phyloP scores from a whole-genome alignment of 257 asterid genomes.

The Solanum pennellii region DNA sequence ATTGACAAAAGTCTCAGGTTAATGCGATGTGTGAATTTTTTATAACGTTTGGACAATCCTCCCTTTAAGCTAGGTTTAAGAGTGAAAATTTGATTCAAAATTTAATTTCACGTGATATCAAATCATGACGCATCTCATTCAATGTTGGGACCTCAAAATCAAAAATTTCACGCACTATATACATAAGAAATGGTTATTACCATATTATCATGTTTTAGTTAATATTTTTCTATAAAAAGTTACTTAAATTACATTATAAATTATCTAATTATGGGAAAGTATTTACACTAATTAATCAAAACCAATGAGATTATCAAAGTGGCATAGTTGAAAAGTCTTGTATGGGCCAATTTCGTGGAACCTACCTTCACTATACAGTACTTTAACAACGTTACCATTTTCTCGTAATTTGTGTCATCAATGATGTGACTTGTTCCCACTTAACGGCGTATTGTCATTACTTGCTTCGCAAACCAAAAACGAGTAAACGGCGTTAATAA shows the following conservation, averaged over 20 bases:
- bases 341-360: background rate
- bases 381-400: background rate
- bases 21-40: too few species aligned
- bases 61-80: rapidly evolving
- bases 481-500: background rate
- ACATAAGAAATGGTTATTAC: background rate
- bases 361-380: background rate
- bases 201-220: background rate
- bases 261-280: background rate
- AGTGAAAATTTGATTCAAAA: rapidly evolving
- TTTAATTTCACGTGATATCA: too few species aligned
- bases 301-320: background rate
- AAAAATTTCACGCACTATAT: too few species aligned
- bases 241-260: background rate
- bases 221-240: background rate
- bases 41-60: too few species aligned
- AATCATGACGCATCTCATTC: too few species aligned
- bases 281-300: background rate
- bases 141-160: too few species aligned
- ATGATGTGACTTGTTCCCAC: background rate
- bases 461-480: background rate
- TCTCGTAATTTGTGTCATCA: background rate
- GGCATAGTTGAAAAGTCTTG: background rate
- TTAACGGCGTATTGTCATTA: background rate
- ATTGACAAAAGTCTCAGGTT: background rate